Evolutionary conservation across 2,329 filamentous ascomycete species (phyloP), one percentile per base, ranked within the genome.

Genomic region (Monilinia vaccinii-corymbosi): DNA sequence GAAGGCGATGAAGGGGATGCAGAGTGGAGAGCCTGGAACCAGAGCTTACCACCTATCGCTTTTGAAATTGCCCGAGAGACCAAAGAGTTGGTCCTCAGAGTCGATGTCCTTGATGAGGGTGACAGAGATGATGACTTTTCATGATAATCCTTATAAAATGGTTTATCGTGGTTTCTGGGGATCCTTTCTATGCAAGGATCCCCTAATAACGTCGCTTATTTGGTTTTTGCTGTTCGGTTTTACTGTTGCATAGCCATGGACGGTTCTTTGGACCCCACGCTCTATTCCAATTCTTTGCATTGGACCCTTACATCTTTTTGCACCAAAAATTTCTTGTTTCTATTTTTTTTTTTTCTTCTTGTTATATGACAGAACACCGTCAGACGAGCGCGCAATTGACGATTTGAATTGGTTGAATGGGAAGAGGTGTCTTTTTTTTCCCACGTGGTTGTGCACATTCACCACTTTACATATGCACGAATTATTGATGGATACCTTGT

Each of bases 31-130:
- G 78, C 79, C 69, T 86, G 87, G 77, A 86, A 81, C 58, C 85
- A 87, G 71, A 85, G 83, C 32, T 75, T 96, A 55, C 89, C 89
- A 13, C 89, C 89, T 2, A 85, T 94, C 66, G 89, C 89, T n/a
- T 95, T 95, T 73, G 88, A 91, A 73, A 87, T 93, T 70, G 90
- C 88, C 8, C 81, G 88, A 62, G 88, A 91, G 73, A 88, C 87
- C 56, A 94, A 93, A 77, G 89, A 89, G 71, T 75, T 90, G 62
- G 81, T 84, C 13, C 73, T 78, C 28, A 72, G 76, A 38, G 72
- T 80, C 36, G 78, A 81, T 62, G 59, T 67, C 18, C 67, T 72
- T 56, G 68, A 70, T 51, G 66, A 68, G 34, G 60, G 63, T 21
- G 45, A 61, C 21, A 66, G 60, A 46, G 67, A 66, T 46, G 69